These are phyloP conservation scores for Russula virescens DNA, from an alignment of 768 basidiomycete genomes.

Conservation along the genomic window DNA sequence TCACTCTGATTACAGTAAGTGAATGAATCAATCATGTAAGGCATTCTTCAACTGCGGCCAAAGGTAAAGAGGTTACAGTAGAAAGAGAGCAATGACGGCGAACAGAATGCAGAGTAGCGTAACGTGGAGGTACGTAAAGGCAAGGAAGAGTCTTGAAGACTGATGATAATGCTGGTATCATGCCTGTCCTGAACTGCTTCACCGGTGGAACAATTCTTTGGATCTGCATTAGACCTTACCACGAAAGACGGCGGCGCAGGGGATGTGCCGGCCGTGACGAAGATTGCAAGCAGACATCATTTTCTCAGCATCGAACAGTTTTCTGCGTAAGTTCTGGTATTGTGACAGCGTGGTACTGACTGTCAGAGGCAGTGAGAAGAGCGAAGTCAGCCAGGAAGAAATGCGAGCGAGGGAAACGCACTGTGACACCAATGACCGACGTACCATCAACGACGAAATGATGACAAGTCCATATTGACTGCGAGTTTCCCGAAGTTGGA, in stretches of 20 bases:
- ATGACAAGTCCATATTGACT: conserved; percentile 89
- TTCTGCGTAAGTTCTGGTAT: conserved; percentile 98
- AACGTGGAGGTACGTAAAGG: conserved; percentile 22
- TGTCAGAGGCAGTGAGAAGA: conserved; percentile 89
- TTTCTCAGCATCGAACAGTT: conserved; percentile 99
- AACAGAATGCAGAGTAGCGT: conserved; percentile 24
- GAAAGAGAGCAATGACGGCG: conserved; percentile 6
- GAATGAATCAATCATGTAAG: conserved; percentile 10
- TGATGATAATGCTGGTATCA: conserved; percentile 25
- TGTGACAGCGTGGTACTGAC: conserved; percentile 93
- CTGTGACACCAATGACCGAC: conserved; percentile 35
- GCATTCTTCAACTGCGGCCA: conserved; percentile 20
- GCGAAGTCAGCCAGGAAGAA: conserved; percentile 99
- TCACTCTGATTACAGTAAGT: neutral
- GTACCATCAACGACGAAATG: neutral
- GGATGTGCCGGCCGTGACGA: conserved; percentile 94
- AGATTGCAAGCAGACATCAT: conserved; percentile 99
- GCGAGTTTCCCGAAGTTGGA: conserved; percentile 97
- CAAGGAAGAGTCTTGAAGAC: conserved; percentile 11
- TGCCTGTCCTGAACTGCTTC: conserved; percentile 57
- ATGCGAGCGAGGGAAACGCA: conserved; percentile 99
- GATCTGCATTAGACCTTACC: conserved; percentile 99
- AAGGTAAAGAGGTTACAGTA: conserved; percentile 19
- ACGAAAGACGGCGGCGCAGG: conserved; percentile 96
- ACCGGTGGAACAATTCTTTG: conserved; percentile 97